Percentiles rank a stretch among this genome's conserved stretches.
Conservation (phyloP, 2,329 filamentous ascomycete species). For the Penicillium thymicola region DNA sequence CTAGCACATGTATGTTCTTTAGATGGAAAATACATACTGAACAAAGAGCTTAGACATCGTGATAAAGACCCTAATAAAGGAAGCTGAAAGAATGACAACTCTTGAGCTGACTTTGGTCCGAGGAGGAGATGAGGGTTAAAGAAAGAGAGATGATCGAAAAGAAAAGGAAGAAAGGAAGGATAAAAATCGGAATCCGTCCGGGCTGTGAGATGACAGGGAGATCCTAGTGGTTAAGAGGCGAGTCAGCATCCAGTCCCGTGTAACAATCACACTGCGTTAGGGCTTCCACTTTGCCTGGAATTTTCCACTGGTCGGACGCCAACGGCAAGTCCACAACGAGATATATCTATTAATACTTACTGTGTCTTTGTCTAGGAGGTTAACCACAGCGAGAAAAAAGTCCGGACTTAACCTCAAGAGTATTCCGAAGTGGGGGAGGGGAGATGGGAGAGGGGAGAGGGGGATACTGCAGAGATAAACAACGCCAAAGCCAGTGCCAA, state of each 20-base stretch:
- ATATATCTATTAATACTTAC: slow-evolving; percentile 16
- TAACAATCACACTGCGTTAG: slow-evolving; percentile 28
- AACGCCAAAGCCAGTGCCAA: slow-evolving; percentile 10
- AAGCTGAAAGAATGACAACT: not conserved
- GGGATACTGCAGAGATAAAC: slow-evolving; percentile 10
- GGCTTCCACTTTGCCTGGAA: slow-evolving; percentile 17
- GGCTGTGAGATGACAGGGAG: slow-evolving; percentile 14
- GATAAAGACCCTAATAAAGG: not conserved
- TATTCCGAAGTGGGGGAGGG: slow-evolving; percentile 11
- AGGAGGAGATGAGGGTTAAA: not conserved
- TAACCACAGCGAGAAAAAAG: not conserved
- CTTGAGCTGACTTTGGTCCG: not conserved
- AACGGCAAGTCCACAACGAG: slow-evolving; percentile 8
- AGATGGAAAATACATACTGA: slow-evolving; percentile 60
- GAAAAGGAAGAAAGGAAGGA: not conserved
- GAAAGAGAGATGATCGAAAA: not conserved
- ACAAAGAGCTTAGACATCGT: slow-evolving; percentile 92
- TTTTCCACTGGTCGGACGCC: slow-evolving; percentile 6
- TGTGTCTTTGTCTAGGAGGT: slow-evolving; percentile 3
- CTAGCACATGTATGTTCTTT: not conserved
- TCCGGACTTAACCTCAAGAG: slow-evolving; percentile 3
- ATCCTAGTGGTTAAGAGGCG: slow-evolving; percentile 25
- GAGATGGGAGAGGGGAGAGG: too few species aligned
- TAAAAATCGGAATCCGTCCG: slow-evolving; percentile 7
- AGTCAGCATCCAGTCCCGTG: slow-evolving; percentile 25